Conservation (phyloP, 306 rosid genomes). For the Rubus parviflorus region DNA sequence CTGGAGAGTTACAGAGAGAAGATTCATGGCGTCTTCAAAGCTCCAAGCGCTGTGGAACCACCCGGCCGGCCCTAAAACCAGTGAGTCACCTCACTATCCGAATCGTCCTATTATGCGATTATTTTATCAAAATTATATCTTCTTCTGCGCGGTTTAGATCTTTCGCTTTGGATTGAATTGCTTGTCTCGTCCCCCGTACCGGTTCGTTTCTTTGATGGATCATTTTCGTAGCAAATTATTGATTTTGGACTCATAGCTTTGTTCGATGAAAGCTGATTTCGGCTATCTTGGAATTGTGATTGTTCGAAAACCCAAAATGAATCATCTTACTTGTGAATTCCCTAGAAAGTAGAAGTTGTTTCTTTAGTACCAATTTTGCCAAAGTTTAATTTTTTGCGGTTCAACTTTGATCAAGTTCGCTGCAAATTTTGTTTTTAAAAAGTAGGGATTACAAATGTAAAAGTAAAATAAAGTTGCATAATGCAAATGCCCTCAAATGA, state of each 20-base stretch:
- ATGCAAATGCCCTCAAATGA: neutral
- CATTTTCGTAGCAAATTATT: neutral
- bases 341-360: too few relatives aligned
- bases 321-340: too few relatives aligned
- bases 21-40: constrained; percentile 80
- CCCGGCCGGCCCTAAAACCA: constrained; percentile 98
- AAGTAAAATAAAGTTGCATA: neutral
- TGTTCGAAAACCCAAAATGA: neutral
- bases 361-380: too few relatives aligned
- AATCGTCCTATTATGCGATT: neutral
- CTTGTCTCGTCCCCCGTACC: neutral
- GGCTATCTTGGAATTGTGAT: neutral
- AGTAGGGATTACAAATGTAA: neutral
- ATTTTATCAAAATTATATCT: neutral
- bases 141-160: neutral
- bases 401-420: neutral
- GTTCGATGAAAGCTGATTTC: neutral
- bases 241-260: neutral
- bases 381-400: neutral
- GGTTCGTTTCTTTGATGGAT: neutral
- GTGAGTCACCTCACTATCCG: constrained; percentile 46
- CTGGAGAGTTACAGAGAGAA: constrained; percentile 11
- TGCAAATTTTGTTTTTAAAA: neutral
- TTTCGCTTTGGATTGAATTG: neutral
- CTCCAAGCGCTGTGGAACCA: constrained; percentile 93